Evolutionary conservation across 257 asterid genomes (phyloP).

Genomic region (Datura wrightii): DNA sequence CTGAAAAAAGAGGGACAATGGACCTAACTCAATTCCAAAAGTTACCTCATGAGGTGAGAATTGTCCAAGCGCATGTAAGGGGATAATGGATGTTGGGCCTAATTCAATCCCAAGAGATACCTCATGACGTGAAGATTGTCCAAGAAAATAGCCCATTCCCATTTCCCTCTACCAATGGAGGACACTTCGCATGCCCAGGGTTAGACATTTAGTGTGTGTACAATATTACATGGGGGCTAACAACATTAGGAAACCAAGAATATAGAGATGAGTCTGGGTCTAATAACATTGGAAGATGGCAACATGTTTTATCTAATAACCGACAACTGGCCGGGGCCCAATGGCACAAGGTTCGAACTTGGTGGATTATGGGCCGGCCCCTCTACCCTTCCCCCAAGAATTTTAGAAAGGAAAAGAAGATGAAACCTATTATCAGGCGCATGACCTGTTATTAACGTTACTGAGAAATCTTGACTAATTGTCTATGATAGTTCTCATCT

Average conservation of each 20-base stretch:
- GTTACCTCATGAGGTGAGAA: background rate
- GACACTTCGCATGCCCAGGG: background rate
- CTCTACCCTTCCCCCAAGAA: background rate
- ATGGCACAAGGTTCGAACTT: background rate
- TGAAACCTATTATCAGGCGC: conserved; percentile 3
- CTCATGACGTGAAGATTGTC: background rate
- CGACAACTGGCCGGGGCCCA: background rate
- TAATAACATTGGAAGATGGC: background rate
- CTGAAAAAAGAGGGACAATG: background rate
- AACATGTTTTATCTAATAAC: background rate
- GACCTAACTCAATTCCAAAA: background rate
- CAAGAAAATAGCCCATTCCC: background rate
- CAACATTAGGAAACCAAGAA: conserved; percentile 2
- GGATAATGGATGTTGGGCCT: conserved; percentile 11
- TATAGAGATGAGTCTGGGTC: background rate
- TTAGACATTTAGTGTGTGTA: background rate
- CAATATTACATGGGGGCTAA: background rate
- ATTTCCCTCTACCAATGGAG: background rate
- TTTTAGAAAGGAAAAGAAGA: background rate
- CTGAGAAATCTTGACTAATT: background rate
- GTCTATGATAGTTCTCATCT: conserved; percentile 3
- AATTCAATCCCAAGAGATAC: background rate
- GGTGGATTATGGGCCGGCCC: background rate
- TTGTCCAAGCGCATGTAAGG: background rate
- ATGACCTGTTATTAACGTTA: background rate